Conservation (phyloP, 768 basidiomycete genomes). For the Tulasnella sp. region DNA sequence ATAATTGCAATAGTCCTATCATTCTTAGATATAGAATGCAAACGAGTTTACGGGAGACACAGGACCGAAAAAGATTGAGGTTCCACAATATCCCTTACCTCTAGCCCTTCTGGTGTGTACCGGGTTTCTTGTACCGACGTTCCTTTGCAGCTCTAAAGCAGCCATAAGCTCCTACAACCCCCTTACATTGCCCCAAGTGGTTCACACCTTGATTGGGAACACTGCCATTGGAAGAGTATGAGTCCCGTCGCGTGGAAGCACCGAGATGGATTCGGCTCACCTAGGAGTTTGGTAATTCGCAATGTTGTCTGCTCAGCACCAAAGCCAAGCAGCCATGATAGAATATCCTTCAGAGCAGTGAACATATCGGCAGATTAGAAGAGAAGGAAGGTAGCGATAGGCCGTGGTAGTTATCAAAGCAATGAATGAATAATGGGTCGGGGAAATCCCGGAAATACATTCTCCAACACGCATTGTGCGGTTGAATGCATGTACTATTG, state of each 20-base stretch:
- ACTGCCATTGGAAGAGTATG: not conserved
- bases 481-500: no score
- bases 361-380: no score
- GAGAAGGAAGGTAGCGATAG: no score
- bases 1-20: constrained; percentile 65
- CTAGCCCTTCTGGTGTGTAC: constrained; percentile 52
- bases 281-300: not conserved
- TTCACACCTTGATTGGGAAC: constrained; percentile 4
- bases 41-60: no score
- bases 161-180: not conserved
- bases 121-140: constrained; percentile 44
- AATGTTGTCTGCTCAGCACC: not conserved
- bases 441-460: no score
- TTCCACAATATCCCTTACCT: no score
- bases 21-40: not conserved
- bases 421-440: no score
- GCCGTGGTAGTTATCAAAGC: no score
- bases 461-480: no score
- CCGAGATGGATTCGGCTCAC: not conserved
- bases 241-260: not conserved
- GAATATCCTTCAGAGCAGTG: no score
- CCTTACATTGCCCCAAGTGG: not conserved
- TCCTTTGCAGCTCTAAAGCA: constrained; percentile 54
- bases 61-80: no score
- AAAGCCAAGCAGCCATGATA: no score